Conservation (phyloP, 2,329 filamentous ascomycete genomes). For the Botryosphaeria agaves region DNA sequence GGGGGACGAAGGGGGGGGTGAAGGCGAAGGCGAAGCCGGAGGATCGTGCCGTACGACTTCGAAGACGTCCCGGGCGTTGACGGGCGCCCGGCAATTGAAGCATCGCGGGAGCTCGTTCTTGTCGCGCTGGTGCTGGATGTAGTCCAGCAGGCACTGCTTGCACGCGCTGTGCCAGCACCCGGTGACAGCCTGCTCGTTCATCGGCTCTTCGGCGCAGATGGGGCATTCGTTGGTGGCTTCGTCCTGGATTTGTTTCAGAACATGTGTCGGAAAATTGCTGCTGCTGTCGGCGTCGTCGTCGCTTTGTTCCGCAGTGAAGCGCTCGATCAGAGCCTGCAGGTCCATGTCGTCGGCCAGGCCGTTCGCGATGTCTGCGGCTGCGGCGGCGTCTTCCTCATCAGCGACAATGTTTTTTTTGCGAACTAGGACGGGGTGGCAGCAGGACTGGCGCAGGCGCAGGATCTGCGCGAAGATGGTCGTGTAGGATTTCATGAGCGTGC, state of each 20-base stretch:
- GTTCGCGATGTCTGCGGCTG: conserved; percentile 59
- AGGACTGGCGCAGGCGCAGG: conserved; percentile 77
- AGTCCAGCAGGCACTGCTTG: conserved; percentile 79
- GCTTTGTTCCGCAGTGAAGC: conserved; percentile 48
- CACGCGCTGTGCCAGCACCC: conserved; percentile 97
- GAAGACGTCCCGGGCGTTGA: conserved; percentile 75
- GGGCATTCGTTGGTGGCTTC: conserved; percentile 84
- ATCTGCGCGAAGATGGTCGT: conserved; percentile 97
- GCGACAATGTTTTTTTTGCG: conserved; percentile 70
- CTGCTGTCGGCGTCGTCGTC: conserved; percentile 43
- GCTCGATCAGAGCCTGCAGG: conserved; percentile 64
- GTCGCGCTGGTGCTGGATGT: conserved; percentile 71
- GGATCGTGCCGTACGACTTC: conserved; percentile 76
- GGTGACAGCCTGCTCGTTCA: conserved; percentile 86
- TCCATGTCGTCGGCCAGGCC: conserved; percentile 94
- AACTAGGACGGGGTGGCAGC: conserved; percentile 82
- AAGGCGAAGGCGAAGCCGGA: too few species aligned
- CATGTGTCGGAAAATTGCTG: conserved; percentile 73
- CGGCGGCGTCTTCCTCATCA: conserved; percentile 71
- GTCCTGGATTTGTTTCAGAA: conserved; percentile 77
- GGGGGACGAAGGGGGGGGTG: too few species aligned
- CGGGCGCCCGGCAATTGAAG: conserved; percentile 73
- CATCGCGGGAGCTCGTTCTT: conserved; percentile 63
- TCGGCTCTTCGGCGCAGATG: conserved; percentile 87
- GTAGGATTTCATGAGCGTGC: conserved; percentile 86